Conservation (phyloP, 768 basidiomycete species). For the Leucosporidium creatinivorum region DNA sequence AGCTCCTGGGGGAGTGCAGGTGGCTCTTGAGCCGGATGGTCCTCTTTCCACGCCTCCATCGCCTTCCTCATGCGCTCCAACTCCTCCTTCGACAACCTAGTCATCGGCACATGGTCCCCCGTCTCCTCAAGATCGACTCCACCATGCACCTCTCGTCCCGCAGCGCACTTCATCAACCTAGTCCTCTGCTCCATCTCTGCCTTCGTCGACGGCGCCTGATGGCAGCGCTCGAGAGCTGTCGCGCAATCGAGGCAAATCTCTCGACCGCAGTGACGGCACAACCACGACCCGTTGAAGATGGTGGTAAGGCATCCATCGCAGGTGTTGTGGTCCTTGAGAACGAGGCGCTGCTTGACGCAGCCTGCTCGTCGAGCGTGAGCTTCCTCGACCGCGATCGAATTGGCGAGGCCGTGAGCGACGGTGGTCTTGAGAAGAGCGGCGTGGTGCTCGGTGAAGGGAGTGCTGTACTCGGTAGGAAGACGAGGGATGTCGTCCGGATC, state of each 20-base stretch:
- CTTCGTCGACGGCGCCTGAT: neutral
- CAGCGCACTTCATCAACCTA: neutral
- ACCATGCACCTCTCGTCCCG: no score
- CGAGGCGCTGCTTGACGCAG: neutral
- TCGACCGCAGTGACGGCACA: neutral
- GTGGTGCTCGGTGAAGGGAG: neutral
- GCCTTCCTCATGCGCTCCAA: constrained; percentile 58
- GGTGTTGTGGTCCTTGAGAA: neutral
- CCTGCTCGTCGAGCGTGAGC: constrained; percentile 9
- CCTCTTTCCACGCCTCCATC: constrained; percentile 56
- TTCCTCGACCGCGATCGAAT: constrained; percentile 2
- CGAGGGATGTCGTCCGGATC: neutral
- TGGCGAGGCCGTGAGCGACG: neutral
- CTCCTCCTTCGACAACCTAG: constrained; percentile 62
- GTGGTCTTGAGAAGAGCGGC: neutral
- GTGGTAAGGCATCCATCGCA: neutral
- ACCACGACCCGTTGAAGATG: neutral
- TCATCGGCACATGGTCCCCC: constrained; percentile 68
- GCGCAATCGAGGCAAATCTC: neutral
- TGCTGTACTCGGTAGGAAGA: constrained; percentile 10
- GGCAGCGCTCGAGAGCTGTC: neutral
- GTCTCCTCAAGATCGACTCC: constrained; percentile 47
- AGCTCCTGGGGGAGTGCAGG: neutral
- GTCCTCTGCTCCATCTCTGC: neutral
- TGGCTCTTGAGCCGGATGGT: constrained; percentile 27